These are phyloP conservation scores for Sarocladium strictum DNA, from an alignment of 2,329 filamentous ascomycete genomes.

Conservation along the genomic window DNA sequence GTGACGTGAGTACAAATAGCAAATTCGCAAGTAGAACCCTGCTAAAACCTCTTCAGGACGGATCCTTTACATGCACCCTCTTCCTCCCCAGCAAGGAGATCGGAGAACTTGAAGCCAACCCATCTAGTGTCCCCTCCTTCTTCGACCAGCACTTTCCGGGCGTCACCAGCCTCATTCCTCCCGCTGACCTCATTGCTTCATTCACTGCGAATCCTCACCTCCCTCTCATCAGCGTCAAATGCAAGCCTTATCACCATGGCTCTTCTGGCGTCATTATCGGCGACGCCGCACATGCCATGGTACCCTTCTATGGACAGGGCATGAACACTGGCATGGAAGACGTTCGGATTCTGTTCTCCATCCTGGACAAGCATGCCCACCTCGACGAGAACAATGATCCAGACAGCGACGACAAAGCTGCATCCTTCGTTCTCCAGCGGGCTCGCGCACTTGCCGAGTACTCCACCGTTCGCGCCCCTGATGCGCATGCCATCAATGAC, in stretches of 20 bases:
- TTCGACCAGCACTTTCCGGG: slow-evolving; percentile 85
- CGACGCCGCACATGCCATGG: slow-evolving; percentile 95
- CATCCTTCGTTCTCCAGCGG: slow-evolving; percentile 47
- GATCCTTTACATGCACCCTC: slow-evolving; percentile 89
- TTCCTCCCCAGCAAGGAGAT: slow-evolving; percentile 76
- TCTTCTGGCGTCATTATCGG: slow-evolving; percentile 79
- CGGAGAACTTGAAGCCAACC: slow-evolving; percentile 56
- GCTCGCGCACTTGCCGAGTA: slow-evolving; percentile 67
- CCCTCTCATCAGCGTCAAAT: slow-evolving; percentile 90
- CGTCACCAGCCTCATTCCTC: slow-evolving; percentile 66
- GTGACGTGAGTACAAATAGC: slow-evolving; percentile 50
- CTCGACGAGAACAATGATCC: slow-evolving; percentile 38
- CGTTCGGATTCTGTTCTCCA: slow-evolving; percentile 78
- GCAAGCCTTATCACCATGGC: slow-evolving; percentile 76
- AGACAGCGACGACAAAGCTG: slow-evolving; percentile 24
- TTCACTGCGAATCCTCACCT: slow-evolving; percentile 83
- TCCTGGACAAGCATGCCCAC: slow-evolving; percentile 63
- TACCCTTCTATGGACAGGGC: slow-evolving; percentile 96
- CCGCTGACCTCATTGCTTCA: slow-evolving; percentile 62
- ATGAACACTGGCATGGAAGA: slow-evolving; percentile 97
- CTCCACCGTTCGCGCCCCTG: slow-evolving; percentile 63
- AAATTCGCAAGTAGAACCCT: too few relatives aligned
- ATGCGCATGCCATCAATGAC: slow-evolving; percentile 87
- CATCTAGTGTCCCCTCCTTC: slow-evolving; percentile 57
- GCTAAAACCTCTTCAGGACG: slow-evolving; percentile 58